These are phyloP conservation scores for Agrocybe pediades DNA, from an alignment of 768 basidiomycete genomes.

Conservation along the genomic window DNA sequence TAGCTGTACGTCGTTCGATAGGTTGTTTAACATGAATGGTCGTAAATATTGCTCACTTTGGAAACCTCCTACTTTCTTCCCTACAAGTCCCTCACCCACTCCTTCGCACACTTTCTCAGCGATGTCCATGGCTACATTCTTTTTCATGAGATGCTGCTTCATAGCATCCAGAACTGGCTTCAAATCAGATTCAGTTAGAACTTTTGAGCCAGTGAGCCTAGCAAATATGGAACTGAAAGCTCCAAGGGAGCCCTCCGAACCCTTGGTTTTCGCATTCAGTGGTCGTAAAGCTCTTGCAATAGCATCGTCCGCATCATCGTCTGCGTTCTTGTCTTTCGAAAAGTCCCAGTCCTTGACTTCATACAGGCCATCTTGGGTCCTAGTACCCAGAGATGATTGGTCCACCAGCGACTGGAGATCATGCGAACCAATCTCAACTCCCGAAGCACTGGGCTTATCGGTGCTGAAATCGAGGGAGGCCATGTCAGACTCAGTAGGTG, in stretches of 20 bases:
- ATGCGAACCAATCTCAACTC: conserved; percentile 33
- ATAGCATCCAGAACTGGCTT: conserved; percentile 89
- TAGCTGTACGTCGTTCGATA: conserved; percentile 49
- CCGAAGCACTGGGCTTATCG: conserved; percentile 47
- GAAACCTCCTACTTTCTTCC: conserved; percentile 89
- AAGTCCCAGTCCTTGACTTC: conserved; percentile 85
- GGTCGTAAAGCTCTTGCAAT: conserved; percentile 62
- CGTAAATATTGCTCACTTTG: conserved; percentile 54
- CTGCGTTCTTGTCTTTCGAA: conserved; percentile 36
- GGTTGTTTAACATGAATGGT: not conserved
- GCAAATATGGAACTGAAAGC: conserved; percentile 80
- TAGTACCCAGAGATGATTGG: conserved; percentile 72
- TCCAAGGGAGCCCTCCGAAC: conserved; percentile 52
- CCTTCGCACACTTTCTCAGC: conserved; percentile 93
- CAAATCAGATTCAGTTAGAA: conserved; percentile 80
- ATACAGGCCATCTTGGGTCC: conserved; percentile 69
- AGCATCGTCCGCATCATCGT: conserved; percentile 42
- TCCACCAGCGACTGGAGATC: conserved; percentile 70
- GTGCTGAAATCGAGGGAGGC: conserved; percentile 87
- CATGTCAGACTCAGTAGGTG: conserved; percentile 86
- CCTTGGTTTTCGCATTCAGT: conserved; percentile 33
- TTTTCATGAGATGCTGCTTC: conserved; percentile 98
- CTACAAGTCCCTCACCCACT: conserved; percentile 87
- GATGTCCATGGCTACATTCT: conserved; percentile 97
- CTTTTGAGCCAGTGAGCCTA: conserved; percentile 82